These are phyloP conservation scores for Huntiella omanensis DNA, from an alignment of 2,329 filamentous ascomycete genomes.

Conservation along the genomic window DNA sequence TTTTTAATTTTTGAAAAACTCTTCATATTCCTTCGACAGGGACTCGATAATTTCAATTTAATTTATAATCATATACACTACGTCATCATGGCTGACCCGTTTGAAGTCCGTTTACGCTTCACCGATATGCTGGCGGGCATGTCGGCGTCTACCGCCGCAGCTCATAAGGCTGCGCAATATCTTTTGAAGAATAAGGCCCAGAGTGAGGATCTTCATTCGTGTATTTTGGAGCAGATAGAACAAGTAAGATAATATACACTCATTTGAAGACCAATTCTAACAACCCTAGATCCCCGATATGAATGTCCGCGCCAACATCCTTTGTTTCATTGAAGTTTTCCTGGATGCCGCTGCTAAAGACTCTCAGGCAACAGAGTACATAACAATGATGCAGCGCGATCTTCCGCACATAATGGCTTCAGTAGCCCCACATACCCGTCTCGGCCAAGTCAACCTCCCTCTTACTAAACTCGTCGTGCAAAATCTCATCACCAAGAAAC, in stretches of 20 bases:
- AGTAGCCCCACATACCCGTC: constrained; percentile 71
- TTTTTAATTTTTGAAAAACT: not conserved
- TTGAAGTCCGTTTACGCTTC: constrained; percentile 97
- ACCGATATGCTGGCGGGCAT: constrained; percentile 76
- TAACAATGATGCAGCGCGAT: constrained; percentile 87
- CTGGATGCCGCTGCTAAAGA: constrained; percentile 69
- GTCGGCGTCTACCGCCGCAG: constrained; percentile 73
- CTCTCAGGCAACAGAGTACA: constrained; percentile 52
- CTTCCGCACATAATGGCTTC: constrained; percentile 82
- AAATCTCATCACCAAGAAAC: constrained; percentile 48
- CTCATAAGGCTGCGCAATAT: constrained; percentile 86
- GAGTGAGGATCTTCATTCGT: constrained; percentile 93
- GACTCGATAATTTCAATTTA: not conserved
- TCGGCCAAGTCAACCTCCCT: constrained; percentile 82
- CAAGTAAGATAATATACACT: constrained; percentile 30
- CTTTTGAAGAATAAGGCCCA: constrained; percentile 84
- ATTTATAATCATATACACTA: not conserved
- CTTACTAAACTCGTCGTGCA: constrained; percentile 69
- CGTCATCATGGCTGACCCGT: constrained; percentile 52
- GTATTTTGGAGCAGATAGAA: constrained; percentile 90
- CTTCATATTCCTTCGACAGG: not conserved
- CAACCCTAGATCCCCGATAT: constrained; percentile 51
- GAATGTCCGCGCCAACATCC: constrained; percentile 95
- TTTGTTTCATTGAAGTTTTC: constrained; percentile 96
- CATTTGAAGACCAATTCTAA: not conserved